Evolutionary conservation across 108 stramenopile species (phyloP).

Genomic region (Cyclostephanos tholiformis): DNA sequence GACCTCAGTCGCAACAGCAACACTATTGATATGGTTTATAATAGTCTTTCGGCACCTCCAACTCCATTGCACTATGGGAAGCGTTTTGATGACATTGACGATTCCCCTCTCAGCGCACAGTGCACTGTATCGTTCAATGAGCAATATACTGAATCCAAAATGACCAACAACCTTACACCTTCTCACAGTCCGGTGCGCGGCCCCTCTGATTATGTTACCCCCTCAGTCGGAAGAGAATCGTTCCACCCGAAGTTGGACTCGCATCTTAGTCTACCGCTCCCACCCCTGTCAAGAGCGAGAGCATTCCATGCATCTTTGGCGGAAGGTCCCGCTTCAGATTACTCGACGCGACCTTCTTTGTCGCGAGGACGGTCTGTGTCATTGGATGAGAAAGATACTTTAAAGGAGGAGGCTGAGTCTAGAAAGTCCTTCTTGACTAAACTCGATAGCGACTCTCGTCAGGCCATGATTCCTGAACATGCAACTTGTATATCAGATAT

Average conservation of each 20-base stretch:
- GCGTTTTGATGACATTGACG: too few relatives aligned
- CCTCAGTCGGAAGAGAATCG: too few relatives aligned
- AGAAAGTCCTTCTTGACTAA: too few relatives aligned
- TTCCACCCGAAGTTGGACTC: conserved; percentile 34
- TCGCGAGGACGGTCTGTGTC: conserved; percentile 41
- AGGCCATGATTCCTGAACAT: conserved; percentile 76
- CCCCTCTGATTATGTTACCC: too few relatives aligned
- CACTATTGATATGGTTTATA: too few relatives aligned
- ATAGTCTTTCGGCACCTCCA: too few relatives aligned
- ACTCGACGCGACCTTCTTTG: background rate
- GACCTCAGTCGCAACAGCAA: too few relatives aligned
- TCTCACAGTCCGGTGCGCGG: conserved; percentile 59
- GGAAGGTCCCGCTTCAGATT: background rate
- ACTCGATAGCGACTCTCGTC: conserved; percentile 59
- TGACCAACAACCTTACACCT: conserved; percentile 52
- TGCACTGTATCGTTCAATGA: background rate
- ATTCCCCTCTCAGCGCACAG: too few relatives aligned
- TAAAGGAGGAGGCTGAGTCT: conserved; percentile 26
- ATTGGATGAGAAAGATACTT: conserved; percentile 48
- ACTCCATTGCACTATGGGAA: too few relatives aligned
- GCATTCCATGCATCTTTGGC: conserved; percentile 26
- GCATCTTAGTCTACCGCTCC: conserved; percentile 17
- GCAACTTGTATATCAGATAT: conserved; percentile 48
- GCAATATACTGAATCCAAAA: background rate
- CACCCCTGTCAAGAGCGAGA: conserved; percentile 17